Percentiles rank a stretch among this genome's conserved stretches.
Conservation (phyloP, 768 basidiomycete genomes). For the Daedaleopsis sinensis region DNA sequence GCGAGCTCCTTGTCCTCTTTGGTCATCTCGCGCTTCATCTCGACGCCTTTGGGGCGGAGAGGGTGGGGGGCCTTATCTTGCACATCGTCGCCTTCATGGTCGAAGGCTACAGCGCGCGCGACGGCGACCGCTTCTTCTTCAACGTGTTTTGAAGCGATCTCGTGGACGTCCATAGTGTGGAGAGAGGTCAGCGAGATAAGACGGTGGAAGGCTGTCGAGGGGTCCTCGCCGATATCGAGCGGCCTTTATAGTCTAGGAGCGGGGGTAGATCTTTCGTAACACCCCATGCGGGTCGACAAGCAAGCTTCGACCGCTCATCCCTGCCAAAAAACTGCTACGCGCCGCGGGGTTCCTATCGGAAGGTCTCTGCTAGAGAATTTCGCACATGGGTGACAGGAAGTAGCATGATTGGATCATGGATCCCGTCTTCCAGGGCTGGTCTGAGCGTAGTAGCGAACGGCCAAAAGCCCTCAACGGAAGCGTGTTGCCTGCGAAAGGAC, state of each 20-base stretch:
- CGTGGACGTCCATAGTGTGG: slow-evolving; percentile 23
- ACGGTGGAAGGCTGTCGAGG: too few relatives aligned
- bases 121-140: slow-evolving; percentile 39
- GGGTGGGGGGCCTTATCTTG: slow-evolving; percentile 32
- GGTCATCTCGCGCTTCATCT: slow-evolving; percentile 66
- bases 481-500: background rate
- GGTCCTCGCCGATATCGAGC: too few relatives aligned
- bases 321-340: slow-evolving; percentile 1
- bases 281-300: background rate
- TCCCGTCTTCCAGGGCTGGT: background rate
- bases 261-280: slow-evolving; percentile 7
- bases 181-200: background rate
- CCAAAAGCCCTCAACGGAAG: slow-evolving; percentile 33
- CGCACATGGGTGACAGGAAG: slow-evolving; percentile 27
- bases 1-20: slow-evolving; percentile 68
- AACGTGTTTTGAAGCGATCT: slow-evolving; percentile 17
- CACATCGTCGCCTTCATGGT: slow-evolving; percentile 29
- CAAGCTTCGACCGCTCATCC: background rate
- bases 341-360: slow-evolving; percentile 21
- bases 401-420: slow-evolving; percentile 24
- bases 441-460: slow-evolving; percentile 29
- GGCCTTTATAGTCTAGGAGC: too few relatives aligned
- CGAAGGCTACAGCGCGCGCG: slow-evolving; percentile 52
- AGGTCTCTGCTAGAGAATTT: background rate
- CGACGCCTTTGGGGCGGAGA: slow-evolving; percentile 54